These are phyloP conservation scores for Cicer arietinum DNA, from an alignment of 306 rosid genomes.

Conservation along the genomic window DNA sequence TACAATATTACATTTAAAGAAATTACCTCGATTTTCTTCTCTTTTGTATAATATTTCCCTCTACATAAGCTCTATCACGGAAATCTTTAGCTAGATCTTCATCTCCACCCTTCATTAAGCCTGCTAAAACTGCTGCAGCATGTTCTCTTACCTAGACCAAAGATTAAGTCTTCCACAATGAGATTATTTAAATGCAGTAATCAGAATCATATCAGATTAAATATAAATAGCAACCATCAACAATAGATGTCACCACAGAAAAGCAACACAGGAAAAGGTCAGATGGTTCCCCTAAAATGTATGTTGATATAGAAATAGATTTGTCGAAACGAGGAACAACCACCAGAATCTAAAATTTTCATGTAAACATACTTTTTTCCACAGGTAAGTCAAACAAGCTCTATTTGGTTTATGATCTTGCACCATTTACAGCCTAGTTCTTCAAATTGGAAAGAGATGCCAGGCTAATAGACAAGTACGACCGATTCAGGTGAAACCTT, in stretches of 20 bases:
- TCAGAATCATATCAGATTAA: background rate
- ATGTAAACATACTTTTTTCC: conserved; percentile 17
- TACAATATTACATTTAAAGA: background rate
- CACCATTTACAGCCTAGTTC: conserved; percentile 19
- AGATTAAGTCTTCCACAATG: conserved; percentile 38
- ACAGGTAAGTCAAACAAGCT: conserved; percentile 20
- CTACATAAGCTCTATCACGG: conserved; percentile 78
- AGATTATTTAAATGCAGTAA: conserved; percentile 36
- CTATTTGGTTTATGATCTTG: conserved; percentile 7
- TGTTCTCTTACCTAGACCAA: conserved; percentile 86
- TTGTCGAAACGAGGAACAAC: conserved; percentile 27
- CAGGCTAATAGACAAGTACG: no score
- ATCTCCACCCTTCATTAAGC: conserved; percentile 98
- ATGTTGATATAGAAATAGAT: conserved; percentile 20
- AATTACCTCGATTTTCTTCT: conserved; percentile 78
- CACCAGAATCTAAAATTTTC: background rate
- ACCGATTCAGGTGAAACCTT: no score
- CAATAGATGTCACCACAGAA: conserved; percentile 36
- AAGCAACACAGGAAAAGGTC: conserved; percentile 16
- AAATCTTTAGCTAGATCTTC: conserved; percentile 87
- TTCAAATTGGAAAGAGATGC: no score
- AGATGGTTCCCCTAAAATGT: conserved; percentile 32
- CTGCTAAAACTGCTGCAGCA: conserved; percentile 97
- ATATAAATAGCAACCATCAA: conserved; percentile 28
- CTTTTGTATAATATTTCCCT: conserved; percentile 66